Percentiles rank a stretch among this genome's conserved stretches.
Conservation (phyloP, 2,329 filamentous ascomycete species). For the Penicillium decumbens region DNA sequence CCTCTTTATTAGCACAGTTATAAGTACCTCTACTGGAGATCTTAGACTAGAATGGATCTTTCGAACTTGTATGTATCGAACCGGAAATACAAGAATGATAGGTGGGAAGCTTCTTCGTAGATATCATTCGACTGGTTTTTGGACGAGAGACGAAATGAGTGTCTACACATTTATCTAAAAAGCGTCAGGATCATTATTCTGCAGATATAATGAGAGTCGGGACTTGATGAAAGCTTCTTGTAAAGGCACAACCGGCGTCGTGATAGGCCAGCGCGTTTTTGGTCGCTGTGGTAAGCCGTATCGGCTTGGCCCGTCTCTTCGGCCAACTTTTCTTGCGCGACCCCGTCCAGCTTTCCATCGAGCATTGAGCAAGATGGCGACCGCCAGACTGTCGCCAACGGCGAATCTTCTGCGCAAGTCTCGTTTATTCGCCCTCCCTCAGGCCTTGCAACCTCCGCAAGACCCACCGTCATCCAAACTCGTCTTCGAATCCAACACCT, state of each 20-base stretch:
- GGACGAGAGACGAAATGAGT: no score
- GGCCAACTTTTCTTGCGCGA: conserved; percentile 34
- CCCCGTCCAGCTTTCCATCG: conserved; percentile 18
- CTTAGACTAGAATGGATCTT: no score
- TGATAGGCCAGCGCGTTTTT: conserved; percentile 15
- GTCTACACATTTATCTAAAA: no score
- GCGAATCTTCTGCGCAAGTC: conserved; percentile 74
- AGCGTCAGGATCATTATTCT: no score
- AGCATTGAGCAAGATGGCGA: conserved; percentile 38
- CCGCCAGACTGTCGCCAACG: conserved; percentile 53
- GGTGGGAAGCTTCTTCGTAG: no score
- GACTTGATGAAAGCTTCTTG: no score
- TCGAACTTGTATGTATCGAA: no score
- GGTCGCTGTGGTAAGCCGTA: conserved; percentile 25
- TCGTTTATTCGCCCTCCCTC: conserved; percentile 81
- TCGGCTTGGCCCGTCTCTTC: conserved; percentile 22
- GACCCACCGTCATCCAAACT: conserved; percentile 47
- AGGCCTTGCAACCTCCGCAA: conserved; percentile 62
- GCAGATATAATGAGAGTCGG: no score
- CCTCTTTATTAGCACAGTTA: background rate
- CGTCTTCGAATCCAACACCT: conserved; percentile 57
- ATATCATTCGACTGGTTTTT: no score
- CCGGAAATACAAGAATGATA: no score
- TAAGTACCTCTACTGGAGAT: no score
- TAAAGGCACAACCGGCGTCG: no score